Percentiles rank a stretch among this genome's conserved stretches.
Evolutionary conservation across 495 filamentous ascomycete species (phyloP).

Genomic region (Pseudomonodictys pantanalensis): DNA sequence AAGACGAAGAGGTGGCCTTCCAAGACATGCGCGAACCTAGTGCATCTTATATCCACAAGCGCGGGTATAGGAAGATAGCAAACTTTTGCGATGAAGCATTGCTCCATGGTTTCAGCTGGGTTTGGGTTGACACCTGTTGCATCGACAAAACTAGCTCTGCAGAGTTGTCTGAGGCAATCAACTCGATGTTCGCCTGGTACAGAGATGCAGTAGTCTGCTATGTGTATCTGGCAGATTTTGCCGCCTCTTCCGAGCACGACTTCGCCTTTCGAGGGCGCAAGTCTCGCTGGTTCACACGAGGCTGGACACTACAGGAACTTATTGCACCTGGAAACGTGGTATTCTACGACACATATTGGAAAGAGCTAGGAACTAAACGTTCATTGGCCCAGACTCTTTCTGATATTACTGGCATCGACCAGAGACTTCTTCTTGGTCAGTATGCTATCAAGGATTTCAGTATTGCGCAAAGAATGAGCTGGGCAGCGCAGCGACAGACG

Average conservation of each 20-base stretch:
- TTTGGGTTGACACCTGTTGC: conserved; percentile 48
- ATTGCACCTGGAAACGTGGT: conserved; percentile 1
- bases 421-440: background rate
- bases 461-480: background rate
- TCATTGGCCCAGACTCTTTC: background rate
- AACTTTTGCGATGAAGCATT: conserved; percentile 13
- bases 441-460: background rate
- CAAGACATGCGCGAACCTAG: background rate
- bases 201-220: conserved; percentile 9
- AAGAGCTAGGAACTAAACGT: background rate
- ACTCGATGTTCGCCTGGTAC: conserved; percentile 41
- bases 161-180: conserved; percentile 43
- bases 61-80: background rate
- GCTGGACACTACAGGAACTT: conserved; percentile 23
- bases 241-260: background rate
- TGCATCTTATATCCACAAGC: background rate
- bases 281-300: conserved; percentile 15
- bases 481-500: conserved; percentile 5
- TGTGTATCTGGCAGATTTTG: conserved; percentile 8
- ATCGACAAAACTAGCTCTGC: conserved; percentile 39
- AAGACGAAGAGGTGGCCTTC: background rate
- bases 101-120: conserved; percentile 27
- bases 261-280: background rate
- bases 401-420: background rate
- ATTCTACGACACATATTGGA: conserved; percentile 1